Evolutionary conservation across 768 basidiomycete species (phyloP).

Genomic region (Suillus brevipes): DNA sequence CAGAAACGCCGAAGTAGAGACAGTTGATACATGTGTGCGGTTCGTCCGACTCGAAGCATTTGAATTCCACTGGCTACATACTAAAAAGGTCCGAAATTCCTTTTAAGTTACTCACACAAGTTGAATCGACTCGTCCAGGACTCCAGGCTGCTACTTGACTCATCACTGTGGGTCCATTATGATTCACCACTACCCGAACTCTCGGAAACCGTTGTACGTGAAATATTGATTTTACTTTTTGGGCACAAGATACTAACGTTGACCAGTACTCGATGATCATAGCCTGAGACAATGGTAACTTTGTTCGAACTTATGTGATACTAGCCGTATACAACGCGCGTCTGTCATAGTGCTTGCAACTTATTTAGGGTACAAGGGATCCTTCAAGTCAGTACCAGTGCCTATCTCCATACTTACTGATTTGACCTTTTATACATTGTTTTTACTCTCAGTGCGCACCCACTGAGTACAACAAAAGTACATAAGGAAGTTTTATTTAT

Average conservation of each 20-base stretch:
- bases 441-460: neutral
- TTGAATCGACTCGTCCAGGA: too few relatives aligned
- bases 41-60: neutral
- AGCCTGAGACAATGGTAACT: too few relatives aligned
- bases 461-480: neutral
- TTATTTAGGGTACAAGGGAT: too few relatives aligned
- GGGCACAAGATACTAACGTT: neutral
- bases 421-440: neutral
- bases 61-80: too few relatives aligned
- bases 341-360: too few relatives aligned
- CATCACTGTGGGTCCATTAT: too few relatives aligned
- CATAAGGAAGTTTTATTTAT: neutral
- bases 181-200: neutral
- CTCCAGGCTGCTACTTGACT: too few relatives aligned
- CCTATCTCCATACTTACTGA: neutral
- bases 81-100: neutral
- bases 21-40: neutral
- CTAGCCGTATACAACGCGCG: too few relatives aligned
- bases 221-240: neutral
- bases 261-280: neutral
- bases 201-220: neutral
- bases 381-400: neutral
- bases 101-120: neutral
- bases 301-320: too few relatives aligned
- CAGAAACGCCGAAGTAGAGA: conserved; percentile 2